Percentiles rank a stretch among this genome's conserved stretches.
Evolutionary conservation across 2,329 filamentous ascomycete species (phyloP).

Genomic region (Aspergillus bombycis): DNA sequence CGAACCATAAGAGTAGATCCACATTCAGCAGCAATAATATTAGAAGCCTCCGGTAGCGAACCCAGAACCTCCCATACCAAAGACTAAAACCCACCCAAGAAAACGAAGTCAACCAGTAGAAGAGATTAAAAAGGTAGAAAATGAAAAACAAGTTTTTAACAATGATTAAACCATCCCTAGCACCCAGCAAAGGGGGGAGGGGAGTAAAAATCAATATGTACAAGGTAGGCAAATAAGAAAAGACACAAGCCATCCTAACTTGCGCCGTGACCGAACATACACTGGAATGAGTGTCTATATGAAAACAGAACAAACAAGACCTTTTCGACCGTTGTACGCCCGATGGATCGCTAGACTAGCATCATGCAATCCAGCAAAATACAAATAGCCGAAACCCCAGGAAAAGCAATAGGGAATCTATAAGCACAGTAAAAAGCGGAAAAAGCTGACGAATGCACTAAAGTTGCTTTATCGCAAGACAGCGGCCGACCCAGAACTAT

Average conservation of each 20-base stretch:
- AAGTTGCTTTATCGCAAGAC: slow-evolving; percentile 1
- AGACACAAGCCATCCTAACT: neutral
- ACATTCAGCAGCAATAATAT: neutral
- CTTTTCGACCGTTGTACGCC: slow-evolving; percentile 1
- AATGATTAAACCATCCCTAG: neutral
- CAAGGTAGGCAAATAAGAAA: neutral
- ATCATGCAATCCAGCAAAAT: neutral
- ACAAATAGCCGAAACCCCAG: neutral
- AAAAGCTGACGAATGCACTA: neutral
- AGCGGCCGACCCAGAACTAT: neutral
- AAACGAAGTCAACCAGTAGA: neutral
- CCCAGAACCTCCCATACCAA: neutral
- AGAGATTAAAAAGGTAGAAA: neutral
- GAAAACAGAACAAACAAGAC: neutral
- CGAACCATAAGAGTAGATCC: neutral
- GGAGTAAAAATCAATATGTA: neutral
- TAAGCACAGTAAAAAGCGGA: neutral
- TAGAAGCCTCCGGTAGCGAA: neutral
- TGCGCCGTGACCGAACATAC: slow-evolving; percentile 6
- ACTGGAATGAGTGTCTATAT: slow-evolving; percentile 6
- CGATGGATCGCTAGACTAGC: neutral
- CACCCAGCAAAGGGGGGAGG: neutral
- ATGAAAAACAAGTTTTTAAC: neutral
- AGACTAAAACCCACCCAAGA: neutral
- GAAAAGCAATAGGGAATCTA: neutral